A percentile compares a stretch with the other conserved stretches of the same genome.
phyloP scores from a whole-genome alignment of 495 filamentous ascomycete genomes.

The Geoglossum glabrum region DNA sequence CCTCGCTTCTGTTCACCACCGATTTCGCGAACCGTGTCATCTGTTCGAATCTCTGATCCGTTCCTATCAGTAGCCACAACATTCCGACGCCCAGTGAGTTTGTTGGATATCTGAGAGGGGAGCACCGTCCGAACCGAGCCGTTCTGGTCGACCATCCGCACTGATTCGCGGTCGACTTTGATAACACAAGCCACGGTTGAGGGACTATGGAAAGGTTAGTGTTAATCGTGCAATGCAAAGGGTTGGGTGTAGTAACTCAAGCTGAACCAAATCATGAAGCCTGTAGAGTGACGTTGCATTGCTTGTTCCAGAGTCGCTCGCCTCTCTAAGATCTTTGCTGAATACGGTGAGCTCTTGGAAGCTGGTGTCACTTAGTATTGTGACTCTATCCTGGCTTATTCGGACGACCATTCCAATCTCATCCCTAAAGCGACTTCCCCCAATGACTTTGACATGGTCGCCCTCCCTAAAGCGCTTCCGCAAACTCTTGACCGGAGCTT shows the following conservation, averaged over 20 bases:
- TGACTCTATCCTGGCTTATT: constrained; percentile 77
- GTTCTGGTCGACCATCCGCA: constrained; percentile 81
- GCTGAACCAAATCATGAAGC: constrained; percentile 81
- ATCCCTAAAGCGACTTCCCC: constrained; percentile 78
- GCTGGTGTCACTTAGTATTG: constrained; percentile 72
- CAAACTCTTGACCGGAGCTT: constrained; percentile 79
- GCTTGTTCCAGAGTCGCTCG: constrained; percentile 69
- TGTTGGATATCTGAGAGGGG: constrained; percentile 79
- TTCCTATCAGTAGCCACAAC: constrained; percentile 85
- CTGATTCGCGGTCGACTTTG: constrained; percentile 83
- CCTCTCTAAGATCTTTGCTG: constrained; percentile 86
- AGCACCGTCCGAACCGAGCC: constrained; percentile 61
- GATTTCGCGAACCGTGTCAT: constrained; percentile 81
- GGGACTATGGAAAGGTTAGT: constrained; percentile 30
- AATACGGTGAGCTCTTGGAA: constrained; percentile 93
- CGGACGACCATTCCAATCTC: constrained; percentile 94
- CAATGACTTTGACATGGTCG: constrained; percentile 97
- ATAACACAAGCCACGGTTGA: constrained; percentile 81
- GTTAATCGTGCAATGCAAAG: not conserved
- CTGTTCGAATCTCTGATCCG: constrained; percentile 76
- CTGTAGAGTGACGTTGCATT: constrained; percentile 61
- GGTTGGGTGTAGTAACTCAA: constrained; percentile 41
- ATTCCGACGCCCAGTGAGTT: constrained; percentile 53
- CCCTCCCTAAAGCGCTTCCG: constrained; percentile 84
- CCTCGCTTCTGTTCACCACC: constrained; percentile 70